phyloP scores from a whole-genome alignment of 2,329 filamentous ascomycete species.

The Onygenales sp. region DNA sequence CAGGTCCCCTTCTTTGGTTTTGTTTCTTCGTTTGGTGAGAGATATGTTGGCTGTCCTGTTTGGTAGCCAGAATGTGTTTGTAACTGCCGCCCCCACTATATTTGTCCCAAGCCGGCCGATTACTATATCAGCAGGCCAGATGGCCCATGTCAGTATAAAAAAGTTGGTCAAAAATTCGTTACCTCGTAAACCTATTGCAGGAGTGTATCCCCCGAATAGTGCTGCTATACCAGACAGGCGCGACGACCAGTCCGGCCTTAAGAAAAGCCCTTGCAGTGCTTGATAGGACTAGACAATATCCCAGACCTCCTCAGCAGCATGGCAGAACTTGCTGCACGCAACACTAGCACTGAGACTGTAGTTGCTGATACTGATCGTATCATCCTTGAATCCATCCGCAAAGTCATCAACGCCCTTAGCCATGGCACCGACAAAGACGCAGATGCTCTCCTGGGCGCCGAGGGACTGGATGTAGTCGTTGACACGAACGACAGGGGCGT shows the following conservation, averaged over 20 bases:
- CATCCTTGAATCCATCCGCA: conserved; percentile 86
- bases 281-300: conserved; percentile 60
- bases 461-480: conserved; percentile 80
- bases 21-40: not conserved
- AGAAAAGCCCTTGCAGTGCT: not conserved
- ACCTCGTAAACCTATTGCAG: conserved; percentile 15
- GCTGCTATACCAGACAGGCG: not conserved
- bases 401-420: conserved; percentile 95
- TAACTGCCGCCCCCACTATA: not conserved
- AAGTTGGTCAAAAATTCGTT: conserved; percentile 16
- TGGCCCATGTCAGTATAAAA: not conserved
- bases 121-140: not conserved
- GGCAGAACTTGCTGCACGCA: conserved; percentile 98
- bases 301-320: conserved; percentile 95
- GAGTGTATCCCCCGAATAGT: not conserved
- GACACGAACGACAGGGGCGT: conserved; percentile 76
- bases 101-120: not conserved
- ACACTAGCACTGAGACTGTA: conserved; percentile 96
- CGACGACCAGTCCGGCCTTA: not conserved
- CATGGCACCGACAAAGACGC: conserved; percentile 97
- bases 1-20: not conserved
- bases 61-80: too few species aligned
- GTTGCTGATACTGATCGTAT: conserved; percentile 97
- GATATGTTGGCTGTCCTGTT: not conserved
- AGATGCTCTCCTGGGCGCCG: conserved; percentile 79